Evolutionary conservation across 257 asterid genomes (phyloP).

Genomic region (Penstemon newberryi): DNA sequence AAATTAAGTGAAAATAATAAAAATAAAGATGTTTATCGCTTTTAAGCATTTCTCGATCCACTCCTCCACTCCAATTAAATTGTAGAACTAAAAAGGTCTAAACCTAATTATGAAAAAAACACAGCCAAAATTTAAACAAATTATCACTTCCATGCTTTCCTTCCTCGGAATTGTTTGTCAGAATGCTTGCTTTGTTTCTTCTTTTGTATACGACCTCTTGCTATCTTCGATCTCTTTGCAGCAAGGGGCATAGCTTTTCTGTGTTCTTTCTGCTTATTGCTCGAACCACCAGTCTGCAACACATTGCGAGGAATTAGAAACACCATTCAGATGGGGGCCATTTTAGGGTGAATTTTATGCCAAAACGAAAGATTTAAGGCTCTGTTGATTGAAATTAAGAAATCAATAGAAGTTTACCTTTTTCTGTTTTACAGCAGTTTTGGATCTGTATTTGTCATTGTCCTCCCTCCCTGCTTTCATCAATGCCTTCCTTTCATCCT

Average conservation of each 20-base stretch:
- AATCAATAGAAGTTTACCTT: slow-evolving; percentile 46
- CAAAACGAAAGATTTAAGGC: background rate
- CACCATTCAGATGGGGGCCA: background rate
- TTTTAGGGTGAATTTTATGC: background rate
- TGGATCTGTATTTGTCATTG: slow-evolving; percentile 64
- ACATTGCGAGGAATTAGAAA: slow-evolving; percentile 17
- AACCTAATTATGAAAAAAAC: background rate
- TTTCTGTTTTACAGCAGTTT: slow-evolving; percentile 64
- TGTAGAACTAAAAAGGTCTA: too few species aligned
- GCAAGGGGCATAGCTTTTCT: slow-evolving; percentile 72
- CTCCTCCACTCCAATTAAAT: too few species aligned
- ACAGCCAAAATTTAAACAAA: background rate
- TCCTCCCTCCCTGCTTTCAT: slow-evolving; percentile 79
- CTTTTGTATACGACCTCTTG: slow-evolving; percentile 49
- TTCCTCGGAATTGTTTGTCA: slow-evolving; percentile 82
- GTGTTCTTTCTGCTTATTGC: slow-evolving; percentile 81
- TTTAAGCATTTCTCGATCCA: too few species aligned
- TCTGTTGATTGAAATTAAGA: background rate
- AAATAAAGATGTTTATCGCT: too few species aligned
- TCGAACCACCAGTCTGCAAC: slow-evolving; percentile 74
- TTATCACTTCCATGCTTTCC: slow-evolving; percentile 88
- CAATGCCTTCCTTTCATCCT: slow-evolving; percentile 63
- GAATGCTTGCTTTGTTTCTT: slow-evolving; percentile 44
- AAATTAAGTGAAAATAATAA: too few species aligned
- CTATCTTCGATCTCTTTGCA: slow-evolving; percentile 59